Evolutionary conservation across 176 grass and related monocot species (phyloP), one percentile per base, ranked within the genome.

Genomic region (Aegilops tauschii): DNA sequence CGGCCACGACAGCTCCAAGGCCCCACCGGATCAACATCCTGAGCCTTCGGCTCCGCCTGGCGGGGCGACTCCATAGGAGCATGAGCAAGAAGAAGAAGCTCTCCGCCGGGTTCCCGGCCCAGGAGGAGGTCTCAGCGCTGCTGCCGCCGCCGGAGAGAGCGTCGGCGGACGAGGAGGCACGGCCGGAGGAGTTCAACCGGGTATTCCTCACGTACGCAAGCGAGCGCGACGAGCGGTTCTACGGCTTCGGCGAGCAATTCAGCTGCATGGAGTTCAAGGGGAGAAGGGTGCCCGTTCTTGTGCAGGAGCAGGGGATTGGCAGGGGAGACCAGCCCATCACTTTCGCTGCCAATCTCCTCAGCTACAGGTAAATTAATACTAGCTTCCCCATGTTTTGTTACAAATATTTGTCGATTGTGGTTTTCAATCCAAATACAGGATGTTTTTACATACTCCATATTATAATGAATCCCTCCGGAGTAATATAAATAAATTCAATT

Each of bases 311-410:
- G 91, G 95, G 95, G 13, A 95, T 98, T 73, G 95, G 95, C 16
- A 95, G 95, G 91, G 95, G 95, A 29, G 93, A 98, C 67, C 95
- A 98, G 83, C 95, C 95, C 65, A 98, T 98, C 90, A 93, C 95
- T 17, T 98, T 98, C 11, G 95, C 87, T 8, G 89, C 95, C 35
- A 98, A 98, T 88, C 90, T 98, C 39, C 45, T 98, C 62, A 95
- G 95, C 62, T 93, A 98, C 85, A 98, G 93, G 95, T 97, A 89
- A 3, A 11, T 25, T 25, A 25, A 25, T 16, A 30, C 9, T 4
- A 6, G 25, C 2, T 2, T 27, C 28, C 8, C 36, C 3, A 4
- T 54, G 12, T 20, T 70, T 70, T 2, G 39, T 30, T 17, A 7
- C 30, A 16, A 68, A 32, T 35, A 36, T 36, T 69, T 21, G 32